Percentiles rank a stretch among this genome's conserved stretches.
These are phyloP conservation scores for Colletotrichum liaoningense DNA, from an alignment of 2,329 filamentous ascomycete species.

Conservation along the genomic window DNA sequence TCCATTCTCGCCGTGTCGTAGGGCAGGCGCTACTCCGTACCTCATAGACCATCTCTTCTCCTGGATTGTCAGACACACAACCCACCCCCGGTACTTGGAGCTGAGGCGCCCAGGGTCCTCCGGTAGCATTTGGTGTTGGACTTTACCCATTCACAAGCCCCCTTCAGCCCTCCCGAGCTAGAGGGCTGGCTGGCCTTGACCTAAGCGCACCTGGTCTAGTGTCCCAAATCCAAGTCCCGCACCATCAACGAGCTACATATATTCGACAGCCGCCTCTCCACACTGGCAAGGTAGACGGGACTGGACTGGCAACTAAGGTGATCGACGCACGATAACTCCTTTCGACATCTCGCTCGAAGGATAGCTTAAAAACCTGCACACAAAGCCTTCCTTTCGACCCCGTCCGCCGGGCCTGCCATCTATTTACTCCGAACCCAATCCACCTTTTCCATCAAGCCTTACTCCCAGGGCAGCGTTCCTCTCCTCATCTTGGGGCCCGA, in stretches of 20 bases:
- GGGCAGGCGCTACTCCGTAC: slow-evolving; percentile 19
- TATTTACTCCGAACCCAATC: slow-evolving; percentile 1
- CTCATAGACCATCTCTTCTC: neutral
- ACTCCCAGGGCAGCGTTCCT: neutral
- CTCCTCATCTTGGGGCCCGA: neutral
- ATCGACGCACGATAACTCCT: slow-evolving; percentile 36
- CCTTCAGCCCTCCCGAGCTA: slow-evolving; percentile 54
- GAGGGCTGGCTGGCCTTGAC: slow-evolving; percentile 42
- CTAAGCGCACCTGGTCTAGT: slow-evolving; percentile 45
- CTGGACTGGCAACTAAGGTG: slow-evolving; percentile 30
- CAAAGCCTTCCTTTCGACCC: slow-evolving; percentile 33
- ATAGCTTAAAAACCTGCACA: slow-evolving; percentile 32
- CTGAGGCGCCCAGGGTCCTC: slow-evolving; percentile 35
- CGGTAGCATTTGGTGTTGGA: slow-evolving; percentile 23
- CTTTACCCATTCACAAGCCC: slow-evolving; percentile 37
- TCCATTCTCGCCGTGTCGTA: slow-evolving; percentile 4
- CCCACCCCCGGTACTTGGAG: slow-evolving; percentile 31
- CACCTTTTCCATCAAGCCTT: neutral
- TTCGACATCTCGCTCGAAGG: slow-evolving; percentile 33
- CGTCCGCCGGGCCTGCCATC: slow-evolving; percentile 13
- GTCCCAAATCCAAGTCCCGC: slow-evolving; percentile 35
- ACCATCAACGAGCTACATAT: slow-evolving; percentile 36
- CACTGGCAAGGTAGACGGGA: slow-evolving; percentile 23
- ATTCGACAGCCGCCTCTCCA: slow-evolving; percentile 35
- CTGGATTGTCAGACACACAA: slow-evolving; percentile 28